phyloP scores from a whole-genome alignment of 2,329 filamentous ascomycete species.

The Diaporthe caulivora region DNA sequence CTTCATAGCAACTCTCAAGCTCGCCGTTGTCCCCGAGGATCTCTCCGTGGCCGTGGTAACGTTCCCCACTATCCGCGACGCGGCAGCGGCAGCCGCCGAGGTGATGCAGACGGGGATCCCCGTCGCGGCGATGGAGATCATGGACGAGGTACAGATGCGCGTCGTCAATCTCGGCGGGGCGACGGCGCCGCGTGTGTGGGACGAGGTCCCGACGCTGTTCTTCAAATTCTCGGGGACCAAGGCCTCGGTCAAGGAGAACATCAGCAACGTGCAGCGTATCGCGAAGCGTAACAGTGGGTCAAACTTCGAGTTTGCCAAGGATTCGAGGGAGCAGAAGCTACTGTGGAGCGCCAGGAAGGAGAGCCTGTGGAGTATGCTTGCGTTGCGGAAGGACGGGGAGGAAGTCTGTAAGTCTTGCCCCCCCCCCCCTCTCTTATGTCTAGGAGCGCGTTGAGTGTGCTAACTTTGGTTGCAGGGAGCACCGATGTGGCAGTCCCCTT shows the following conservation, averaged over 20 bases:
- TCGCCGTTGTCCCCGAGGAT: slow-evolving; percentile 81
- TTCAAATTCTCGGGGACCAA: slow-evolving; percentile 89
- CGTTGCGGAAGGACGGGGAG: slow-evolving; percentile 73
- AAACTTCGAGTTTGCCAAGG: slow-evolving; percentile 82
- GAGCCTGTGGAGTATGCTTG: slow-evolving; percentile 85
- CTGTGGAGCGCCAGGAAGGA: slow-evolving; percentile 87
- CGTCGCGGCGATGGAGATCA: slow-evolving; percentile 83
- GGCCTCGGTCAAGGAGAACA: slow-evolving; percentile 82
- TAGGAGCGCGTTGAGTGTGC: background rate
- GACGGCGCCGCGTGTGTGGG: slow-evolving; percentile 77
- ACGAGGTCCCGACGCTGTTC: slow-evolving; percentile 82
- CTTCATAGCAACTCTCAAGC: slow-evolving; percentile 75
- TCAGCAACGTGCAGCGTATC: slow-evolving; percentile 76
- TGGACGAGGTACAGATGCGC: slow-evolving; percentile 90
- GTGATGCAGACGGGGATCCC: slow-evolving; percentile 83
- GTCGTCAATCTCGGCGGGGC: slow-evolving; percentile 82
- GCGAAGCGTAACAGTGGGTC: slow-evolving; percentile 73
- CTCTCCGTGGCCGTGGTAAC: slow-evolving; percentile 84
- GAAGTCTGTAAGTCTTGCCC: slow-evolving; percentile 73
- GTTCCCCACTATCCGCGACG: slow-evolving; percentile 82
- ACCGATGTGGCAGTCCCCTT: slow-evolving; percentile 89
- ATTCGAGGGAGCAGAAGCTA: slow-evolving; percentile 77
- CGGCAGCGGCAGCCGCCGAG: slow-evolving; percentile 78
- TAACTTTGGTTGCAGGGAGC: slow-evolving; percentile 65
- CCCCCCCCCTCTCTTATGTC: slow-evolving; percentile 47